Evolutionary conservation across 345 rosid species (phyloP).

Genomic region (Gossypium longicalyx): DNA sequence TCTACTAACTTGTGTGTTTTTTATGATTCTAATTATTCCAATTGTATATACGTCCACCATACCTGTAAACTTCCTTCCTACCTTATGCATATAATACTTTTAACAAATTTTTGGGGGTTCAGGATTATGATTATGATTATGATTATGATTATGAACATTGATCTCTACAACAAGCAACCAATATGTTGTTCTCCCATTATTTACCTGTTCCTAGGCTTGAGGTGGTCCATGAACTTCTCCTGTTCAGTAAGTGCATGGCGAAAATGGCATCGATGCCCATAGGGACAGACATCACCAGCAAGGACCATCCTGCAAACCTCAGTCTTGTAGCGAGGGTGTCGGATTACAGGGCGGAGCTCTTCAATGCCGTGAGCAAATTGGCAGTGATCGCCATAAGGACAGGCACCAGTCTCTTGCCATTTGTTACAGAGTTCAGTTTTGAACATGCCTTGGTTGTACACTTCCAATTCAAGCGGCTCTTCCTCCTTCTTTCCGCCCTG

Average conservation of each 20-base stretch:
- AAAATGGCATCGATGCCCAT: conserved; percentile 94
- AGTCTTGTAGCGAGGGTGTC: conserved; percentile 95
- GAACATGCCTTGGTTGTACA: conserved; percentile 77
- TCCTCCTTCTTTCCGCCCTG: conserved; percentile 29
- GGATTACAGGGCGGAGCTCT: conserved; percentile 84
- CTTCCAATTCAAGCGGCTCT: conserved; percentile 59
- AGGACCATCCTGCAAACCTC: conserved; percentile 82
- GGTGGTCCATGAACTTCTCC: conserved; percentile 29
- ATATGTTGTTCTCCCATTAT: not conserved
- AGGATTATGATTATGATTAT: conserved; percentile 2
- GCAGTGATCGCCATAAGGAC: conserved; percentile 70
- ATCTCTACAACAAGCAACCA: not conserved
- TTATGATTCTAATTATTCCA: not conserved
- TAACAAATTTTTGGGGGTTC: not conserved
- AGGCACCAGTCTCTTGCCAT: conserved; percentile 87
- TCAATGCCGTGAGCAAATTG: conserved; percentile 86
- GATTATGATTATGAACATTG: not conserved
- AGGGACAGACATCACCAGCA: conserved; percentile 67
- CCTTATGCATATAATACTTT: not conserved
- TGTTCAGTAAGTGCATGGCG: conserved; percentile 85
- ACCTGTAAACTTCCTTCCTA: conserved; percentile 7
- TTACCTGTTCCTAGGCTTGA: conserved; percentile 16
- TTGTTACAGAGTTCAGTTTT: conserved; percentile 97
- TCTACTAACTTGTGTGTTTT: not conserved
- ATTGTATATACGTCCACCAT: conserved; percentile 1